A percentile compares a stretch with the other conserved stretches of the same genome.
Conservation (phyloP, 1,284 basidiomycete genomes). For the Lignosus rhinocerotis region DNA sequence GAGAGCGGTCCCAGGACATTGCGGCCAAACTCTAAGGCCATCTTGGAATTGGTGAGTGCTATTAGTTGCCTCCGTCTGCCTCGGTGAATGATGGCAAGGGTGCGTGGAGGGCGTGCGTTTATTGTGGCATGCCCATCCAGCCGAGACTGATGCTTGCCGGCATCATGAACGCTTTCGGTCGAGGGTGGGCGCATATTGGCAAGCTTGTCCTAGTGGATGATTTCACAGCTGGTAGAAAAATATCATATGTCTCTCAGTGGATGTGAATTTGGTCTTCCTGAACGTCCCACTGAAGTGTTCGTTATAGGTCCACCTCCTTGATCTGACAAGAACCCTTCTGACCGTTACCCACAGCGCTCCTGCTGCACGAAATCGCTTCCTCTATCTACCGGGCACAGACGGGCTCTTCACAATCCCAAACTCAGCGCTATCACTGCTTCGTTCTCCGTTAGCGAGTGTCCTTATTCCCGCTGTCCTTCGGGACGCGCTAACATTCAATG, state of each 20-base stretch:
- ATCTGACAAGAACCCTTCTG: slow-evolving; percentile 58
- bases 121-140: too few relatives aligned
- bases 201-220: too few relatives aligned
- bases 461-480: slow-evolving; percentile 55
- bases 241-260: too few relatives aligned
- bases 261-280: too few relatives aligned
- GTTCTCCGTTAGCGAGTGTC: slow-evolving; percentile 50
- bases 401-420: slow-evolving; percentile 50
- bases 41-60: slow-evolving; percentile 80
- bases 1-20: slow-evolving; percentile 86
- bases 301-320: slow-evolving; percentile 71
- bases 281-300: neutral
- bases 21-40: slow-evolving; percentile 67
- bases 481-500: slow-evolving; percentile 54
- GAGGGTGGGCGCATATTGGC: too few relatives aligned
- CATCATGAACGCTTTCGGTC: too few relatives aligned
- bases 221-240: too few relatives aligned
- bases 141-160: too few relatives aligned
- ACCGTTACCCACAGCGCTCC: slow-evolving; percentile 64
- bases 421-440: slow-evolving; percentile 42
- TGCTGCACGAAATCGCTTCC: slow-evolving; percentile 74
- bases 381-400: slow-evolving; percentile 58
- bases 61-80: neutral
- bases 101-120: neutral
- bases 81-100: neutral